Evolutionary conservation across 768 basidiomycete species (phyloP), one percentile per base, ranked within the genome.

Genomic region (Multifurca ochricompacta): DNA sequence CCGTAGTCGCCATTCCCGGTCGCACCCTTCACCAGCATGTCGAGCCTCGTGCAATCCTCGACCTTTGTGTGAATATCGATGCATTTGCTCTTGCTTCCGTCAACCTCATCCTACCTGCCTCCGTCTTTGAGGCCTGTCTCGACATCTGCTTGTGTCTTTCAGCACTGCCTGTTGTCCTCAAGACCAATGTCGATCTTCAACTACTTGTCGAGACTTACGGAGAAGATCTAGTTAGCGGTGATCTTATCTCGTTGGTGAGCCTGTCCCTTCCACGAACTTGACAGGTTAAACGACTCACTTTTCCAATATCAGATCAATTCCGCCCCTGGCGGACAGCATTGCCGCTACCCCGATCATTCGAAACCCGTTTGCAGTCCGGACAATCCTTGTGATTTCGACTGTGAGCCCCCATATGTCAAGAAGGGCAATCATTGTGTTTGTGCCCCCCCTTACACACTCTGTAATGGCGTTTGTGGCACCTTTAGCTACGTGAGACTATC

Each of bases 91-190:
- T 62, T 25, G 21, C 56, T 31, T 36, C 27, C 37, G 31, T 36
- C 19, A 16, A 14, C 35, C 50, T 61, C 31, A 40, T 11, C 14
- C 42, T 58, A 13, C 55, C 59, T 21, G 8, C 39, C 11, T 25
- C 19, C 28, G 27, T 32, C 11, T 44, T 62, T 36, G 18, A 37
- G 37, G 51, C 47, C 42, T 44, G 32, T 25, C 32, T 69, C 43
- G 53, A 69, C 37, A 63, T 73, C 18, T 75, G 74, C 59, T 59
- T 76, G 8, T 76, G 74, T 58, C 62, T 74, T 23, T 71, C 73
- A 7, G 46, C 64, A 0, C 44, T 66, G 2, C 51, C 64, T 4
- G 21, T 59, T 51, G 32, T 31, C 8, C 44, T 66, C 28, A 30
- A 51, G 18, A 8, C 46, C 30, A 30, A 58, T 35, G 41, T 25